Conservation (phyloP, 1,139 yeast genomes). For the Hyphopichia burtonii region DNA sequence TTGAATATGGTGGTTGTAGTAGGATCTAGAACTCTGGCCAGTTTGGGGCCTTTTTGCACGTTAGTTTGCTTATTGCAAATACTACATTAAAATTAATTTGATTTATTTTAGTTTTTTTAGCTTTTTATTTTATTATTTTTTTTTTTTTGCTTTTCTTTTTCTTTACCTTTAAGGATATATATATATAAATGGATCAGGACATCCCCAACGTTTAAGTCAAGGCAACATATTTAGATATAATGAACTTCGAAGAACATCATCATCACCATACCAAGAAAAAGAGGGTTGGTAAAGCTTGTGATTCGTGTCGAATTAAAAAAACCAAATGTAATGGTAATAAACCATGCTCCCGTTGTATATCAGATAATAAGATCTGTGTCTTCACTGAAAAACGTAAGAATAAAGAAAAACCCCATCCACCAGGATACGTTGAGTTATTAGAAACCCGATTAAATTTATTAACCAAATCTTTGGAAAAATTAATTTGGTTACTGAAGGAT, state of each 20-base stretch:
- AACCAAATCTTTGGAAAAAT: constrained; percentile 51
- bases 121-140: too few species aligned
- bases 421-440: constrained; percentile 67
- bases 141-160: too few species aligned
- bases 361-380: constrained; percentile 73
- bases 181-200: too few species aligned
- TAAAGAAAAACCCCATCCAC: constrained; percentile 61
- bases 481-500: constrained; percentile 35
- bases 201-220: too few species aligned
- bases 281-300: constrained; percentile 81
- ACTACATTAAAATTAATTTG: too few species aligned
- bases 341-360: constrained; percentile 68
- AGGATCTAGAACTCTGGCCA: too few species aligned
- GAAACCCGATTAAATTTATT: constrained; percentile 66
- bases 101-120: too few species aligned
- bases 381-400: constrained; percentile 66
- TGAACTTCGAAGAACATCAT: not conserved
- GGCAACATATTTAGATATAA: too few species aligned
- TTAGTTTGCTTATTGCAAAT: too few species aligned
- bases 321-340: constrained; percentile 77
- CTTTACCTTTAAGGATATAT: too few species aligned
- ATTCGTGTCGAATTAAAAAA: constrained; percentile 72
- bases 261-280: constrained; percentile 43
- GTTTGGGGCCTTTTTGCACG: too few species aligned
- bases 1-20: too few species aligned